Base-by-base conservation (phyloP, 768 basidiomycete genomes). In the Lactarius akahatsu region DNA sequence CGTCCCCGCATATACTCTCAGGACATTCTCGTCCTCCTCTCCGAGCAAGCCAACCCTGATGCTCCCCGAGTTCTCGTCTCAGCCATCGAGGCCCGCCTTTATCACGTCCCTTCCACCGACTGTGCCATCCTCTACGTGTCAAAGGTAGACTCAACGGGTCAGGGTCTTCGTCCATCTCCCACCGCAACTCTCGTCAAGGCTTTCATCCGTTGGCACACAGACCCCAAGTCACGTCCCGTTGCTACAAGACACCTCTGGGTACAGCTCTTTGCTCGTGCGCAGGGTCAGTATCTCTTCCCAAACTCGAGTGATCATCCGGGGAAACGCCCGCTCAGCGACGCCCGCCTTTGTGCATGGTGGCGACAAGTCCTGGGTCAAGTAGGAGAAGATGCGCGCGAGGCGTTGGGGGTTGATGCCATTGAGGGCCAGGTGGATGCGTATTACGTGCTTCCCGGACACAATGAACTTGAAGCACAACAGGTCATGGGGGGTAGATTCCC, bases 91-190 rank as follows among this genome's bases (percentile, higher is more conserved):
- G 66, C 88, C 55, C 82, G 83, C 73, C 82, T 98, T 3, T 20
- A 57, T 36, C 32, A 57, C 5, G 32, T 4, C 3, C 56, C 56
- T 57, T 30, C 56, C 30, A 57, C 56, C 20, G 32, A 34, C 56
- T 57, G 32, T 36, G 56, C 56, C 34, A 34, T 57, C 32, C 56
- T 57, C 41, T 96, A 98, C 76, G 82, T 99, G 60, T 92, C 92
- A 58, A 99, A 99, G 78, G 88, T 97, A 61, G 97, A 99, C 75
- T 87, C 94, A 13, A 93, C 96, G 0, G 96, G 96, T 0, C 88
- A 95, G 74, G 83, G 80, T 10, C 74, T 72, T 32, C 68, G 76
- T 4, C 90, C 88, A 0, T 84, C 88, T 47, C 91, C 91, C 3
- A 94, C 94, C 2, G 77, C 83, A 4, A 73, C 82, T 15, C 84